Conservation (phyloP, 1,139 yeast species). For the Scheffersomyces quercinus region DNA sequence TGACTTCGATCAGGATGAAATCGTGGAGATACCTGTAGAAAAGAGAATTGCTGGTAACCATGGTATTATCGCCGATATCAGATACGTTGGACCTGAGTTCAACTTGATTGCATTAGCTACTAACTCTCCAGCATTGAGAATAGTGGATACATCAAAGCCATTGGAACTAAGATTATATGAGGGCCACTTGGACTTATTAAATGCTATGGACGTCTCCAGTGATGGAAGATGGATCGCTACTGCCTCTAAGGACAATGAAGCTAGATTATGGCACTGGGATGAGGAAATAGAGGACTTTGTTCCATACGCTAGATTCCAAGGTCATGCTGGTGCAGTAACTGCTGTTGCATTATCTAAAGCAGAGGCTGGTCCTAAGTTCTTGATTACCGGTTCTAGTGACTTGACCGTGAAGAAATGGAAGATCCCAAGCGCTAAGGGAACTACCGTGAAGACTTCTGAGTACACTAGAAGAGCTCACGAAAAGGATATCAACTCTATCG, state of each 20-base stretch:
- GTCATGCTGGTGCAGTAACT: slow-evolving; percentile 86
- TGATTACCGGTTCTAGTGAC: slow-evolving; percentile 86
- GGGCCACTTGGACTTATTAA: slow-evolving; percentile 85
- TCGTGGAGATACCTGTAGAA: slow-evolving; percentile 41
- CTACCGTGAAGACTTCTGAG: slow-evolving; percentile 54
- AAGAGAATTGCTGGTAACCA: slow-evolving; percentile 86
- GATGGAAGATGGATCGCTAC: slow-evolving; percentile 91
- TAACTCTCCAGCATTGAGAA: slow-evolving; percentile 86
- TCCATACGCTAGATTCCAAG: slow-evolving; percentile 64
- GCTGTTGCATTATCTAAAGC: slow-evolving; percentile 76
- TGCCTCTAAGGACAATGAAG: slow-evolving; percentile 88
- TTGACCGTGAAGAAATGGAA: slow-evolving; percentile 90
- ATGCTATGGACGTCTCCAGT: slow-evolving; percentile 70
- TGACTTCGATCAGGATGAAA: slow-evolving; percentile 16
- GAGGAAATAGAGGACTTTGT: slow-evolving; percentile 44
- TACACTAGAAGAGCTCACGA: slow-evolving; percentile 97
- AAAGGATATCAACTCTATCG: slow-evolving; percentile 88
- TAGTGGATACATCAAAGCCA: slow-evolving; percentile 59
- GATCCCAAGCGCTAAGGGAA: slow-evolving; percentile 47
- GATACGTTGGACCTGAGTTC: slow-evolving; percentile 66
- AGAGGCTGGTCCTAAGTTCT: slow-evolving; percentile 60
- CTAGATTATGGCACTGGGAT: slow-evolving; percentile 75
- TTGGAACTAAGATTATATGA: slow-evolving; percentile 65
- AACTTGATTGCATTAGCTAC: slow-evolving; percentile 79
- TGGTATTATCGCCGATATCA: slow-evolving; percentile 90